A percentile compares a stretch with the other conserved stretches of the same genome.
These are phyloP conservation scores for Talaromyces amestolkiae DNA, from an alignment of 2,329 filamentous ascomycete species.

Conservation along the genomic window DNA sequence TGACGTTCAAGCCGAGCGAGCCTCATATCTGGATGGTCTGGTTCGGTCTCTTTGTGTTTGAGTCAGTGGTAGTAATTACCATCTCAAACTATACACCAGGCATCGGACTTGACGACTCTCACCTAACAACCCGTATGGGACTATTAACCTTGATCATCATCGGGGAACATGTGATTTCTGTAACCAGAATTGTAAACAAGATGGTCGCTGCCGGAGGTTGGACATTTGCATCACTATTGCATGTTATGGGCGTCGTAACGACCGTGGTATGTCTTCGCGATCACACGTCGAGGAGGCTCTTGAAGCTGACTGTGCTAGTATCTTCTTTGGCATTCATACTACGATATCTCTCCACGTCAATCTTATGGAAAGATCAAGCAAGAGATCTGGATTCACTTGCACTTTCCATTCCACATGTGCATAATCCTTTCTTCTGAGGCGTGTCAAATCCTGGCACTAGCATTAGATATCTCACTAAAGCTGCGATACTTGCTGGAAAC, in stretches of 20 bases:
- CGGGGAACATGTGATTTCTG: conserved; percentile 63
- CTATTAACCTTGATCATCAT: conserved; percentile 65
- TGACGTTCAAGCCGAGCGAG: conserved; percentile 29
- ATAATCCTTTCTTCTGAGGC: conserved; percentile 65
- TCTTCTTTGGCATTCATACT: conserved; percentile 64
- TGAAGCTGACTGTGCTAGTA: conserved; percentile 30
- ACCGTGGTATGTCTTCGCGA: conserved; percentile 32
- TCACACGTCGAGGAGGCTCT: neutral
- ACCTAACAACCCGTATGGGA: conserved; percentile 63
- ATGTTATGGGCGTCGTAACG: conserved; percentile 38
- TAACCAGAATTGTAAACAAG: conserved; percentile 56
- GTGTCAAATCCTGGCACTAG: conserved; percentile 56
- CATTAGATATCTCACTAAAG: conserved; percentile 45
- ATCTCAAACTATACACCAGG: conserved; percentile 56
- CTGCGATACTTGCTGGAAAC: conserved; percentile 40
- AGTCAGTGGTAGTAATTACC: conserved; percentile 52
- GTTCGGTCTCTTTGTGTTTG: conserved; percentile 56
- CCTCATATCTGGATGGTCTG: conserved; percentile 48
- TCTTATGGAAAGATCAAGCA: conserved; percentile 56
- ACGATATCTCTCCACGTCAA: conserved; percentile 54
- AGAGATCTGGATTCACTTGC: conserved; percentile 51
- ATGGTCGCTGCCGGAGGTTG: conserved; percentile 42
- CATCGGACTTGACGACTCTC: conserved; percentile 61
- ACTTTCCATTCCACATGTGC: conserved; percentile 63
- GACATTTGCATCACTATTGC: conserved; percentile 41